Evolutionary conservation across 768 basidiomycete genomes (phyloP).

Genomic region (Agaricus sinodeliciosus): DNA sequence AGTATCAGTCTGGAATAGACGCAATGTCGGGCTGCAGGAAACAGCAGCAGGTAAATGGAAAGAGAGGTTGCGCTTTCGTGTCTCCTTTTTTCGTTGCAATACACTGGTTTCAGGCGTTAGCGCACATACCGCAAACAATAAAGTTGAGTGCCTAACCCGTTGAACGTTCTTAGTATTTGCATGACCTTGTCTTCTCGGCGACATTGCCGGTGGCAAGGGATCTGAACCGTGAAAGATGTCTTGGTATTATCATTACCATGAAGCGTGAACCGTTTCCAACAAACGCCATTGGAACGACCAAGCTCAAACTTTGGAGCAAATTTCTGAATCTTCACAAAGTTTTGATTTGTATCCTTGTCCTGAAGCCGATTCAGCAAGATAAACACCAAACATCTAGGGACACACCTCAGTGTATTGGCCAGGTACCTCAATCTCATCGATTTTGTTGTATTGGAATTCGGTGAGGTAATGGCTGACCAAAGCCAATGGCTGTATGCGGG

Average conservation of each 20-base stretch:
- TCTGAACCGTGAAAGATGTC: constrained; percentile 87
- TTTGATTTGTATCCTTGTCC: constrained; percentile 93
- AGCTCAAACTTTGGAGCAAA: constrained; percentile 90
- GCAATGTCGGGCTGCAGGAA: constrained; percentile 74
- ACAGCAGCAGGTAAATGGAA: constrained; percentile 91
- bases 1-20: constrained; percentile 85
- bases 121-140: background rate
- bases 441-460: constrained; percentile 96
- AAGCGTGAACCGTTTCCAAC: constrained; percentile 86
- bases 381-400: background rate
- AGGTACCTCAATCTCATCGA: constrained; percentile 97
- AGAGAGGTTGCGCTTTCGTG: constrained; percentile 80
- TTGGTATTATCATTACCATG: constrained; percentile 87
- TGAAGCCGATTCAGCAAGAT: constrained; percentile 23
- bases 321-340: constrained; percentile 85
- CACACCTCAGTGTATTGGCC: constrained; percentile 96
- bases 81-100: constrained; percentile 83
- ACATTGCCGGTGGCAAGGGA: constrained; percentile 77
- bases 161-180: constrained; percentile 92
- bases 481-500: constrained; percentile 80
- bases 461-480: constrained; percentile 86
- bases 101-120: constrained; percentile 40
- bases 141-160: constrained; percentile 49
- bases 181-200: constrained; percentile 90
- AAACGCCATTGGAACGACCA: constrained; percentile 77